Conservation (phyloP, 768 basidiomycete genomes). For the Lactarius deliciosus region DNA sequence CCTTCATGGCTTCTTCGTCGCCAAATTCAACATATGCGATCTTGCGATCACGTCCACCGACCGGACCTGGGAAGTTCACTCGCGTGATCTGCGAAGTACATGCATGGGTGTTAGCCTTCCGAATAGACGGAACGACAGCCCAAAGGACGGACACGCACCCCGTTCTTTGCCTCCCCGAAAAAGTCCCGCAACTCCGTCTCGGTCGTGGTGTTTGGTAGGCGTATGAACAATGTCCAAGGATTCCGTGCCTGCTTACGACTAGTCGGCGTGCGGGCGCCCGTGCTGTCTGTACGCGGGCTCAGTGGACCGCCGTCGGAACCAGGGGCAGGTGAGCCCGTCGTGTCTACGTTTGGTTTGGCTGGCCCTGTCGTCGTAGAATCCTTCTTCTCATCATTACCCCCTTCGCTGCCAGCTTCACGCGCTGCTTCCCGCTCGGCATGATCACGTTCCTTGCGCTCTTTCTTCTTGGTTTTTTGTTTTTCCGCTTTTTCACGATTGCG, state of each 20-base stretch:
- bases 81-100: conserved; percentile 55
- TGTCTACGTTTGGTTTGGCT: conserved; percentile 31
- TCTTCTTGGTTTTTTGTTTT: conserved; percentile 59
- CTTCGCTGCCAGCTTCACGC: conserved; percentile 16
- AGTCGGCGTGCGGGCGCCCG: conserved; percentile 72
- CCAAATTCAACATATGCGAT: conserved; percentile 89
- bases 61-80: conserved; percentile 55
- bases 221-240: conserved; percentile 87
- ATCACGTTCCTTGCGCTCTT: conserved; percentile 60
- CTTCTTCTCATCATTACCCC: conserved; percentile 37
- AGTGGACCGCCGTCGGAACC: conserved; percentile 43
- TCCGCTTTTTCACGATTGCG: conserved; percentile 50
- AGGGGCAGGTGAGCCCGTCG: conserved; percentile 32
- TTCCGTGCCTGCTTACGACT: conserved; percentile 60
- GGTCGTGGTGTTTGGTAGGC: conserved; percentile 50
- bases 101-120: conserved; percentile 6
- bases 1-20: conserved; percentile 82
- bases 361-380: conserved; percentile 38
- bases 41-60: conserved; percentile 50
- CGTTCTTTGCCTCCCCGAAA: conserved; percentile 67
- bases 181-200: conserved; percentile 74
- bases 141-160: conserved; percentile 46
- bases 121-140: neutral
- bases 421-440: conserved; percentile 42
- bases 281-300: conserved; percentile 46